Percentiles rank a stretch among this genome's conserved stretches.
Conservation (phyloP, 129 eudicot genomes). For the Logfia minima region DNA sequence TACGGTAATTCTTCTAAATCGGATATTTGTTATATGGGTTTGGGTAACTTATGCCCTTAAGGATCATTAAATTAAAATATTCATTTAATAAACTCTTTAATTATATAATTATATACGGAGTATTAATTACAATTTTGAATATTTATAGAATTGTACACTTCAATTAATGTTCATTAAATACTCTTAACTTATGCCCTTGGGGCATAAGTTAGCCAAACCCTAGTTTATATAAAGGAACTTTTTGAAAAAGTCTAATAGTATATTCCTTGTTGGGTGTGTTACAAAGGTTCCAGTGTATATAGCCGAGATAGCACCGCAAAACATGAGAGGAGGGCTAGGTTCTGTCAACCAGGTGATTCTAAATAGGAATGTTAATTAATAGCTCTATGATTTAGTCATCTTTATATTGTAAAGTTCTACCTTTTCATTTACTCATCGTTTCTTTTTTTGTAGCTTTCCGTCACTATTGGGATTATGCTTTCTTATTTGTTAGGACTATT, state of each 20-base stretch:
- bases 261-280: constrained; percentile 1
- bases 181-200: too few relatives aligned
- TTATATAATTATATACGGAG: too few relatives aligned
- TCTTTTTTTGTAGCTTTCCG: constrained; percentile 60
- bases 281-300: constrained; percentile 93
- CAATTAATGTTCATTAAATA: too few relatives aligned
- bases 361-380: background rate
- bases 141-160: too few relatives aligned
- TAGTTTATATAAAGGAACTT: background rate
- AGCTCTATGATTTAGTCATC: background rate
- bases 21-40: constrained; percentile 3
- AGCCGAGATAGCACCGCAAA: constrained; percentile 93
- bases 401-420: background rate
- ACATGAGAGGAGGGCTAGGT: constrained; percentile 88
- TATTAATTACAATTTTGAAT: too few relatives aligned
- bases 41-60: too few relatives aligned
- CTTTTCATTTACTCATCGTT: background rate
- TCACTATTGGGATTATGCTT: constrained; percentile 86
- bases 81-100: too few relatives aligned
- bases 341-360: constrained; percentile 81
- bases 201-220: too few relatives aligned
- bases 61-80: too few relatives aligned
- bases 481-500: constrained; percentile 86
- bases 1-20: constrained; percentile 41
- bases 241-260: constrained; percentile 9